phyloP scores from a whole-genome alignment of 2,329 filamentous ascomycete species.

The Cadophora sp. region DNA sequence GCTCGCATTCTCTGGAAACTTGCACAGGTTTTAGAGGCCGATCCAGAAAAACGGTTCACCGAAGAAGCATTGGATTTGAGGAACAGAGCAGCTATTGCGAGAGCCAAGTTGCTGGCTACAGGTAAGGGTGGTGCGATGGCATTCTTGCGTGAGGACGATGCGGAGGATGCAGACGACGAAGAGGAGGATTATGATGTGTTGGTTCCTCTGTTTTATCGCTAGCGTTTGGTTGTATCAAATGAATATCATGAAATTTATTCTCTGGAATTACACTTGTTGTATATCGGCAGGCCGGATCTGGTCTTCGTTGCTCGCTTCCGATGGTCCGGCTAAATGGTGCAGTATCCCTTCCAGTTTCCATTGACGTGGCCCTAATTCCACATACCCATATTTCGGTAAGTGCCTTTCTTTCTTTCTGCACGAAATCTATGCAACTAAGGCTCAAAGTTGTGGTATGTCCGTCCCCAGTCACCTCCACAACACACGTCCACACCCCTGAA shows the following conservation, averaged over 20 bases:
- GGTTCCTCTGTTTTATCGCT: conserved; percentile 34
- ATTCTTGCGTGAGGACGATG: conserved; percentile 43
- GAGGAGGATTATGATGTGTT: conserved; percentile 35
- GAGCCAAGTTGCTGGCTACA: conserved; percentile 29
- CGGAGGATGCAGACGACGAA: conserved; percentile 25
- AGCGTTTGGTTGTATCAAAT: neutral
- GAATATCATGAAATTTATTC: neutral
- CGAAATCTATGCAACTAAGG: too few species aligned
- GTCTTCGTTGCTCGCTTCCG: neutral
- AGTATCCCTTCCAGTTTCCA: neutral
- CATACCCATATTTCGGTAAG: neutral
- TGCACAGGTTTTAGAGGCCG: conserved; percentile 32
- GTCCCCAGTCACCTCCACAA: too few species aligned
- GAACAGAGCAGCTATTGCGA: conserved; percentile 33
- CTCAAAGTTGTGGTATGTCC: too few species aligned
- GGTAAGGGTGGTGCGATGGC: conserved; percentile 46
- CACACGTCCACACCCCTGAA: neutral
- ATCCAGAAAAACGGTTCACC: conserved; percentile 29
- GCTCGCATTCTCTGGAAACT: conserved; percentile 38
- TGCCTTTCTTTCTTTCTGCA: neutral
- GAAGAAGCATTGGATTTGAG: conserved; percentile 28
- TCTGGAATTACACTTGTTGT: too few species aligned
- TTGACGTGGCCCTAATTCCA: neutral
- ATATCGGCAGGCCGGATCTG: neutral
- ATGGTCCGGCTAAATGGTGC: neutral